phyloP scores from a whole-genome alignment of 352 stramenopile genomes.

The Globisporangium abappressorium region DNA sequence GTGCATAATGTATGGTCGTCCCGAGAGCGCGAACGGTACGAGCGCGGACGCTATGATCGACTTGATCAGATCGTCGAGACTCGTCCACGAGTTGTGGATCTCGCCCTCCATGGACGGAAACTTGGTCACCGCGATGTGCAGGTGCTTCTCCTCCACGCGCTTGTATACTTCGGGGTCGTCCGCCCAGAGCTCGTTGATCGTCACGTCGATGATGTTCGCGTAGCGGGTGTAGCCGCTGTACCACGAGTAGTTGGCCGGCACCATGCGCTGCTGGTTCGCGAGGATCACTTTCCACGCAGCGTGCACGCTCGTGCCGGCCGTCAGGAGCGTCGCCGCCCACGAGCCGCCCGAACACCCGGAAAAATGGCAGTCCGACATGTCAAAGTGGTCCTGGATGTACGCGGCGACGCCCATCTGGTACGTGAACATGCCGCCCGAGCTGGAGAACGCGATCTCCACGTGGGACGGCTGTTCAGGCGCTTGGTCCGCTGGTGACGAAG shows the following conservation, averaged over 20 bases:
- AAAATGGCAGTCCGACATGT: conserved; percentile 40
- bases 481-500: background rate
- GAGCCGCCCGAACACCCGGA: conserved; percentile 40
- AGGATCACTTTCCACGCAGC: conserved; percentile 48
- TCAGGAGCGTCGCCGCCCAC: conserved; percentile 42
- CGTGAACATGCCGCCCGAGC: conserved; percentile 62
- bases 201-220: conserved; percentile 47
- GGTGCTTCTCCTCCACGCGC: conserved; percentile 34
- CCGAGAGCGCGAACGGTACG: conserved; percentile 66
- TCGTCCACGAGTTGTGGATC: conserved; percentile 51
- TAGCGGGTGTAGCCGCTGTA: conserved; percentile 70
- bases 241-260: conserved; percentile 41
- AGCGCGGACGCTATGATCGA: conserved; percentile 69
- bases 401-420: conserved; percentile 74
- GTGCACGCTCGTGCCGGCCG: conserved; percentile 45
- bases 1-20: conserved; percentile 54
- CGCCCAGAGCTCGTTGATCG: conserved; percentile 50
- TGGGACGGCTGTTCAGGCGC: conserved; percentile 12
- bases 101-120: conserved; percentile 58
- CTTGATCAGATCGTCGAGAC: conserved; percentile 53
- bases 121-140: conserved; percentile 60
- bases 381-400: conserved; percentile 64
- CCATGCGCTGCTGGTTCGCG: conserved; percentile 38
- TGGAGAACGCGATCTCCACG: conserved; percentile 67
- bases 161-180: conserved; percentile 46